Base-by-base conservation (phyloP, 2,329 filamentous ascomycete species). In the Sarocladium oryzae region DNA sequence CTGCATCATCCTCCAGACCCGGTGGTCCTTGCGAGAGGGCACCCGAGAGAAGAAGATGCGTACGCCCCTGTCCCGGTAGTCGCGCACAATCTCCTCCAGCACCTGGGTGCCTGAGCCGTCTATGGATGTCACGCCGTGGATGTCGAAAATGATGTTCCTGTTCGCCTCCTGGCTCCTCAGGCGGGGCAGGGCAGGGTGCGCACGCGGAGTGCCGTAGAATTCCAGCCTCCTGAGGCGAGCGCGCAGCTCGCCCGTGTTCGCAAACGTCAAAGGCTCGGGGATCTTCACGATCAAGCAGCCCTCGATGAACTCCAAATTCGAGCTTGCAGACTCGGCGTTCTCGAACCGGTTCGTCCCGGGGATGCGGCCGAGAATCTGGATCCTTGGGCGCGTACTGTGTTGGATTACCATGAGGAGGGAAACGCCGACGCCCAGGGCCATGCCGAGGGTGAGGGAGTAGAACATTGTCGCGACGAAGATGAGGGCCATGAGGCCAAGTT, bases 251-350 rank as follows among this genome's bases (percentile, higher is more conserved):
- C 91, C 93, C 0, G 93, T 97, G 66, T 99, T 99, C 62, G 92
- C 92, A 66, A 99, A 99, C 0, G 92, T 97, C 49, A 99, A 74
- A 0, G 93, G 93, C 64, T 99, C 93, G 0, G 93, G 92, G 51
- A 99, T 97, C 74, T 97, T 97, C 61, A 97, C 89, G 54, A 99
- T 96, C 9, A 99, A 74, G 54, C 88, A 95, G 15, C 92, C 89
- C 57, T 96, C 91, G 50, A 96, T 79, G 60, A 95, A 91, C 65
- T 97, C 92, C 2, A 97, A 76, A 24, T 79, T 77, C 1, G 85
- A 72, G 60, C 85, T 91, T 1, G 91, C 90, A 15, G 30, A 24
- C 20, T 49, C 46, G 2, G 46, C 46, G 60, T 95, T 95, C 56
- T 92, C 88, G 61, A 95, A 96, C 4, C 82, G 82, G 56, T 86